Evolutionary conservation across 2,329 filamentous ascomycete species (phyloP).

Genomic region (Boeremia exigua): DNA sequence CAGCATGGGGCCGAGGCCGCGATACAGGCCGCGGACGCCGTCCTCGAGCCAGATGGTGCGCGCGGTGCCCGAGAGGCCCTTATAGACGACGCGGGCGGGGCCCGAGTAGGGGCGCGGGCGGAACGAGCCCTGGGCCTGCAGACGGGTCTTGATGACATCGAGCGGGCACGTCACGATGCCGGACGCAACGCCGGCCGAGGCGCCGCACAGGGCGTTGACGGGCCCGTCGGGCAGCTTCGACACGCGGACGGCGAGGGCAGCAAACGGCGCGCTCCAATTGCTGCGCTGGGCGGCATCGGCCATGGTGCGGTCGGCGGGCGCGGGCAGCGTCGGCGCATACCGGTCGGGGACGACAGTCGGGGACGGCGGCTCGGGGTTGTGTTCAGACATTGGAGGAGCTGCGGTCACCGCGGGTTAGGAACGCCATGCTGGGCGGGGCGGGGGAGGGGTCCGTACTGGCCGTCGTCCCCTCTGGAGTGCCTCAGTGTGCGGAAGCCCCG

Average conservation of each 20-base stretch:
- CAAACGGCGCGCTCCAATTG: constrained; percentile 32
- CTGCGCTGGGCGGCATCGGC: constrained; percentile 21
- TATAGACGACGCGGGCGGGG: constrained; percentile 69
- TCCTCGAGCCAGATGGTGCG: constrained; percentile 86
- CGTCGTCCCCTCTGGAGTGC: constrained; percentile 48
- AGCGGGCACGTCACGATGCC: constrained; percentile 95
- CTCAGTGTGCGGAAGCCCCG: constrained; percentile 52
- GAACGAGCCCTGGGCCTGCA: constrained; percentile 94
- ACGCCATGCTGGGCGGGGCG: constrained; percentile 18
- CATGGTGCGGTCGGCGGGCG: constrained; percentile 25
- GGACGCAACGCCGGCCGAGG: constrained; percentile 87
- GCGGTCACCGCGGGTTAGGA: constrained; percentile 24
- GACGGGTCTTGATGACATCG: constrained; percentile 98
- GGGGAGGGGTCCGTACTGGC: constrained; percentile 37
- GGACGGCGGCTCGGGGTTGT: constrained; percentile 46
- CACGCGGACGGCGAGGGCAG: constrained; percentile 48
- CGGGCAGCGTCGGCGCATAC: constrained; percentile 41
- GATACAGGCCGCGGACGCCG: constrained; percentile 87
- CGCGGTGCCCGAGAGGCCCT: constrained; percentile 85
- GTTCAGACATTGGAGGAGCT: constrained; percentile 47
- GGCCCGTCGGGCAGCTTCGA: constrained; percentile 60
- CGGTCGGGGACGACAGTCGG: constrained; percentile 38
- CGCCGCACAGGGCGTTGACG: constrained; percentile 85
- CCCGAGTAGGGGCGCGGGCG: constrained; percentile 57
- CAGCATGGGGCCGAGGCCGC: constrained; percentile 91